Percentiles rank a stretch among this genome's conserved stretches.
Conservation (phyloP, 1,284 basidiomycete species). For the Coniferiporia sulphurascens region DNA sequence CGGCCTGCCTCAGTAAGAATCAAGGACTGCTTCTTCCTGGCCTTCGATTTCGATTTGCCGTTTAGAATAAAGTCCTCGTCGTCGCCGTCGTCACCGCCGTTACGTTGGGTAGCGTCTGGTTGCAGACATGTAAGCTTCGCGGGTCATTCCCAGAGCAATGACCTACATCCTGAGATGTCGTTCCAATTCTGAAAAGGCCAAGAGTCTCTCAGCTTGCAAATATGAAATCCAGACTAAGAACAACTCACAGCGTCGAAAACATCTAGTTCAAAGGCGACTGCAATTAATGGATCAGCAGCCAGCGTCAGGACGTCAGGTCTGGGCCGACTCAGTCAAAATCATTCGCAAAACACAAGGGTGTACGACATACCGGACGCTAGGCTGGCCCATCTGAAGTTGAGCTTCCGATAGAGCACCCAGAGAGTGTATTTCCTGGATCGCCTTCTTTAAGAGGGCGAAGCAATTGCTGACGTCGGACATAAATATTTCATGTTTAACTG, state of each 20-base stretch:
- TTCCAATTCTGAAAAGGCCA: conserved; percentile 18
- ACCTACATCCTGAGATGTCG: conserved; percentile 13
- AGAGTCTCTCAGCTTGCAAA: neutral
- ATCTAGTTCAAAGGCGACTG: conserved; percentile 60
- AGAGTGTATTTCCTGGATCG: conserved; percentile 56
- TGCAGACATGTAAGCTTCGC: neutral
- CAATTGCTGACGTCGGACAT: conserved; percentile 75
- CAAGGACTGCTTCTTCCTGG: conserved; percentile 26
- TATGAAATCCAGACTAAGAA: conserved; percentile 1
- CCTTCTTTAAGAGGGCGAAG: conserved; percentile 68
- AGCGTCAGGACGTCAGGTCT: conserved; percentile 62
- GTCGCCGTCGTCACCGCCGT: conserved; percentile 33
- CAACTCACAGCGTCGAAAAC: conserved; percentile 55
- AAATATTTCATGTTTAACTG: conserved; percentile 81
- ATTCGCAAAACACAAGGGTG: neutral
- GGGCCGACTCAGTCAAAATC: neutral
- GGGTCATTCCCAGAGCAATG: neutral
- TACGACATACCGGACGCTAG: conserved; percentile 50
- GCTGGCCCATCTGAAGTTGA: conserved; percentile 65
- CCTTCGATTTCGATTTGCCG: conserved; percentile 30
- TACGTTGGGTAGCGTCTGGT: conserved; percentile 8
- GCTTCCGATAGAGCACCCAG: conserved; percentile 35
- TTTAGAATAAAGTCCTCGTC: conserved; percentile 35
- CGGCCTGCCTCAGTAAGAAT: conserved; percentile 39
- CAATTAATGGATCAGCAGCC: conserved; percentile 45